Evolutionary conservation across 1,284 basidiomycete species (phyloP), one percentile per base, ranked within the genome.

Genomic region (Rhodotorula sp.): DNA sequence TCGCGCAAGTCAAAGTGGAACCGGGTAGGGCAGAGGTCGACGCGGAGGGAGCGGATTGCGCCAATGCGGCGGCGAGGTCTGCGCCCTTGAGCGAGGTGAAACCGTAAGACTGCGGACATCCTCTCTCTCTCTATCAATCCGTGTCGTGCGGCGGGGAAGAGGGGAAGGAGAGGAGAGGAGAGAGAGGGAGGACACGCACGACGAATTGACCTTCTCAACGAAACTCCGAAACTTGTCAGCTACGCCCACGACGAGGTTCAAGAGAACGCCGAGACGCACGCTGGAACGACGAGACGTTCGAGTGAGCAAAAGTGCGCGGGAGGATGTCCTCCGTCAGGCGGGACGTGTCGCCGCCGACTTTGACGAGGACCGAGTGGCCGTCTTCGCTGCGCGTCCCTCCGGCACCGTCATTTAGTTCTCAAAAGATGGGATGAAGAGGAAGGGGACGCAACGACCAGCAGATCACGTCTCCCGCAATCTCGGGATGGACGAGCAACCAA

Each of bases 391-490:
- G n/a, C 22, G 5, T 2, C 3, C 15, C 13, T 11, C 20, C 24
- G 0, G 29, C 4, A 22, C 1, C 19, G 34, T 47, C 52, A 55
- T 44, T 10, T 7, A 22, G 19, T 6, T 15, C 24, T 6, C 17
- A 52, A 15, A n/a, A 1, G 15, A 32, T 34, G 32, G 13, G 8
- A 44, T 53, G n/a, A 22, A 27, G 19, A 36, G 39, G 24, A 19
- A 39, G 51, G 24, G 30, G 36, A 60, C 68, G 48, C 52, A n/a
- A 70, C 68, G 46, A n/a, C 68, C 68, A 70, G 60, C 60, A 60
- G 9, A 70, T 29, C 9, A 51, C 46, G 36, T 63, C 57, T 1
- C n/a, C 55, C 4, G 60, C 59, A 4, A 52, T 30, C 4, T 47
- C 34, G 5, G 64, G 57, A 17, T 66, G 32, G n/a, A 15, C 4